Conservation (phyloP, 1,284 basidiomycete genomes). For the Inonotus obliquus region DNA sequence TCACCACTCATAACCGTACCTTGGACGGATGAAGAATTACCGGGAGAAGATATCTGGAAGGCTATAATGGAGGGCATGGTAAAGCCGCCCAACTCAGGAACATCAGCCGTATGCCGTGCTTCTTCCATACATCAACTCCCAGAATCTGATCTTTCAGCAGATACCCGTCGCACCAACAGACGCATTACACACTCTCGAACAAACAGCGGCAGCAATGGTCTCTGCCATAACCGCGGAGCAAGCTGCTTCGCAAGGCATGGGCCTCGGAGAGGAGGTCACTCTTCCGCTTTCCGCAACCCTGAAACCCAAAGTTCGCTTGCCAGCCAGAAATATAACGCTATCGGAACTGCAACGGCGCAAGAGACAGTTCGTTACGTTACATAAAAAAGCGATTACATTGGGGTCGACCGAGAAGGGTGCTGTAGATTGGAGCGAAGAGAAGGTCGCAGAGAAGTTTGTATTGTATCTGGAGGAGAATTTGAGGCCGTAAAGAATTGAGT, state of each 20-base stretch:
- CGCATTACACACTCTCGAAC: conserved; percentile 75
- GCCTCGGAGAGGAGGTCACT: conserved; percentile 49
- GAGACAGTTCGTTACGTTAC: conserved; percentile 81
- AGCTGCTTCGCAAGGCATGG: conserved; percentile 34
- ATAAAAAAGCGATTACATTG: conserved; percentile 83
- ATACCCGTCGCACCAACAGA: conserved; percentile 75
- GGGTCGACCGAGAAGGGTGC: conserved; percentile 76
- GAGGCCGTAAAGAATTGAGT: conserved; percentile 32
- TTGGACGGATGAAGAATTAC: conserved; percentile 69
- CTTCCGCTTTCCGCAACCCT: conserved; percentile 43
- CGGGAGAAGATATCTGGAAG: conserved; percentile 74
- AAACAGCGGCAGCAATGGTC: conserved; percentile 62
- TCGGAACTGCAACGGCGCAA: conserved; percentile 85
- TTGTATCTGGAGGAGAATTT: conserved; percentile 75
- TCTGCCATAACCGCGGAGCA: conserved; percentile 64
- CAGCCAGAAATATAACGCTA: conserved; percentile 66
- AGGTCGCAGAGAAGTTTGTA: conserved; percentile 72
- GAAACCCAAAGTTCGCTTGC: conserved; percentile 48
- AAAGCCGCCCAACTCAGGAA: conserved; percentile 86
- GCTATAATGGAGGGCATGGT: conserved; percentile 75
- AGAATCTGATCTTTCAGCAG: conserved; percentile 34
- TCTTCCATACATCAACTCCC: background rate
- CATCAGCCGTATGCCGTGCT: conserved; percentile 59
- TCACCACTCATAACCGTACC: conserved; percentile 86
- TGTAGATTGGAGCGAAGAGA: conserved; percentile 74